phyloP scores from a whole-genome alignment of 2,329 filamentous ascomycete species.

The Ustilaginoidea virens region DNA sequence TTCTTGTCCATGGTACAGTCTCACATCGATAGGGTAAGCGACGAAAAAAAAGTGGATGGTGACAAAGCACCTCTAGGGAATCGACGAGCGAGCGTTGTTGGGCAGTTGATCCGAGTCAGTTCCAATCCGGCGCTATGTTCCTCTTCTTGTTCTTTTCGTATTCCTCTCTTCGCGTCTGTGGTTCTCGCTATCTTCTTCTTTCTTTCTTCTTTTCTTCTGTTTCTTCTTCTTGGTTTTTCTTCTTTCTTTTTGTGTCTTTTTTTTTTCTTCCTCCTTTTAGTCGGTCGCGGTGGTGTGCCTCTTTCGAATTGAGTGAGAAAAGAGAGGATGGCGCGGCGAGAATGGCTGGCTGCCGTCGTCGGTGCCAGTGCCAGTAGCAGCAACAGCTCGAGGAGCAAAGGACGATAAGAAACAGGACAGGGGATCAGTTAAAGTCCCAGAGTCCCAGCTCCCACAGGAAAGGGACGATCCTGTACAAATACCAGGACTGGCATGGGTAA shows the following conservation, averaged over 20 bases:
- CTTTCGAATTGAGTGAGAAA: conserved; percentile 3
- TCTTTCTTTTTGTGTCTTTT: too few relatives aligned
- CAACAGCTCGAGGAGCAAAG: conserved; percentile 6
- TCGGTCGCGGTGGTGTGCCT: conserved; percentile 5
- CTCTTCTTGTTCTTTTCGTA: too few relatives aligned
- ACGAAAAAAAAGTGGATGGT: conserved; percentile 7
- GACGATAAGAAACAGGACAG: conserved; percentile 6
- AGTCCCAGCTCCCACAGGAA: conserved; percentile 1
- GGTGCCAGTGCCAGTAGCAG: conserved; percentile 1
- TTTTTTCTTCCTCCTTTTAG: too few relatives aligned
- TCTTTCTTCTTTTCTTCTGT: too few relatives aligned
- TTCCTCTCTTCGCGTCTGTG: too few relatives aligned
- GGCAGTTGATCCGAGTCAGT: conserved; percentile 3
- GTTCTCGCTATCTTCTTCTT: too few relatives aligned
- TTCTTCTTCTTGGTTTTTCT: too few relatives aligned
- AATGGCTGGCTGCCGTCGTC: neutral
- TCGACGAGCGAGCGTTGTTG: conserved; percentile 6
- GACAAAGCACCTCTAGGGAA: conserved; percentile 6
- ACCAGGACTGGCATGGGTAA: conserved; percentile 3
- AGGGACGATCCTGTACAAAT: conserved; percentile 6
- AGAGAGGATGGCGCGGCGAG: neutral
- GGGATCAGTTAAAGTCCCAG: conserved; percentile 4
- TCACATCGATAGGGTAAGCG: conserved; percentile 12
- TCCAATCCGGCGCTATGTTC: too few relatives aligned
- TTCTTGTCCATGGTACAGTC: conserved; percentile 17